These are phyloP conservation scores for Mucor piriformis DNA, from an alignment of 371 early-diverging fungal species.

Conservation along the genomic window DNA sequence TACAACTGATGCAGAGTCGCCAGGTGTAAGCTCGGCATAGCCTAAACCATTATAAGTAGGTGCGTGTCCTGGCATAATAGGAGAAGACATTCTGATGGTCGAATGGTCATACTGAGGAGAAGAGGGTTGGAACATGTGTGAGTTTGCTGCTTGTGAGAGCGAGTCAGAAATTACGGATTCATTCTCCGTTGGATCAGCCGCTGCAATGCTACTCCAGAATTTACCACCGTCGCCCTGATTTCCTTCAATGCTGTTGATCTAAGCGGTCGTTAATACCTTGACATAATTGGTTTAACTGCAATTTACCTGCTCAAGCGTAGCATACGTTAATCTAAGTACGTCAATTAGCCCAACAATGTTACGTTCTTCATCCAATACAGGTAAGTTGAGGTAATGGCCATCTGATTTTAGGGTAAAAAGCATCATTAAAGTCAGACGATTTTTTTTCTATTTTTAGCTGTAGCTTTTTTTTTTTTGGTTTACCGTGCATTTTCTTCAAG, in stretches of 20 bases:
- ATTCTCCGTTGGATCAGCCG: conserved; percentile 51
- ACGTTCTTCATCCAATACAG: conserved; percentile 82
- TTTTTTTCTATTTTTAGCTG: neutral
- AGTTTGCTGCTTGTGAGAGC: conserved; percentile 45
- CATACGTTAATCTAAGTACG: conserved; percentile 89
- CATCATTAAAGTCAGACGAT: neutral
- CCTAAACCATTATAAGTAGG: conserved; percentile 27
- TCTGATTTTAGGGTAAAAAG: conserved; percentile 52
- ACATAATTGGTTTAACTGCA: neutral
- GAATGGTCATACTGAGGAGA: conserved; percentile 16
- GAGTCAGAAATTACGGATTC: conserved; percentile 53
- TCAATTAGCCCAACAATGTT: conserved; percentile 90
- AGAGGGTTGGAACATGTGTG: conserved; percentile 35
- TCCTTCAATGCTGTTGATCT: conserved; percentile 47
- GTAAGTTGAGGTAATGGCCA: conserved; percentile 95
- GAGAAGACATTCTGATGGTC: conserved; percentile 9
- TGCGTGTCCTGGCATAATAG: conserved; percentile 30
- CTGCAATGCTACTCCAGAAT: conserved; percentile 54
- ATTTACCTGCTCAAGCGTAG: conserved; percentile 73
- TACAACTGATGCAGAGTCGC: conserved; percentile 33
- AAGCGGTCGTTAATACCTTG: neutral
- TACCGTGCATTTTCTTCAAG: conserved; percentile 93
- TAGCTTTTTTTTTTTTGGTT: too few species aligned
- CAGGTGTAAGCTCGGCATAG: conserved; percentile 40
- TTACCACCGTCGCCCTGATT: conserved; percentile 49